Conservation (phyloP, 1,284 basidiomycete species). For the Baeospora myosura region DNA sequence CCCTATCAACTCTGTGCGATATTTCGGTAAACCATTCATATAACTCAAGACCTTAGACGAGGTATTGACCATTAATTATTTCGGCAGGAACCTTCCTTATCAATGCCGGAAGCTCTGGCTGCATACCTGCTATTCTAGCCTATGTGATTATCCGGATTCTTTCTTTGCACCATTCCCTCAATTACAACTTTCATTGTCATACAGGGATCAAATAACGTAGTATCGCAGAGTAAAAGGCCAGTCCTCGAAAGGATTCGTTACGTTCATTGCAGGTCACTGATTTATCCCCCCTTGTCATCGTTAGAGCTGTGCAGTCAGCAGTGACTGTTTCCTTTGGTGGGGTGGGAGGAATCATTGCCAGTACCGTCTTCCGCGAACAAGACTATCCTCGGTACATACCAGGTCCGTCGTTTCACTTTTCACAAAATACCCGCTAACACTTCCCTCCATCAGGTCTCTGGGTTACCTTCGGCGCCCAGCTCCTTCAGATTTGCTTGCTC, state of each 20-base stretch:
- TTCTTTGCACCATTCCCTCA: background rate
- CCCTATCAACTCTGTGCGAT: conserved; percentile 25
- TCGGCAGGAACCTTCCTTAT: conserved; percentile 8
- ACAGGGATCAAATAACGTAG: conserved; percentile 38
- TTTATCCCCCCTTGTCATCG: conserved; percentile 1
- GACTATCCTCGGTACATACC: conserved; percentile 12
- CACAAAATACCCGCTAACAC: background rate
- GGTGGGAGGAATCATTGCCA: conserved; percentile 24
- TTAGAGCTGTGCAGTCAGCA: conserved; percentile 34
- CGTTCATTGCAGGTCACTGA: background rate
- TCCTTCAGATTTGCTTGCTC: conserved; percentile 27
- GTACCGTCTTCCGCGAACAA: conserved; percentile 12
- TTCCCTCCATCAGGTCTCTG: conserved; percentile 24
- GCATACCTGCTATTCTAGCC: conserved; percentile 8
- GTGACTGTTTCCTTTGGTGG: conserved; percentile 34
- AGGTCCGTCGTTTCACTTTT: conserved; percentile 1
- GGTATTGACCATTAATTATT: background rate
- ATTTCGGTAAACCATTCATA: conserved; percentile 28
- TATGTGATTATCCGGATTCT: too few species aligned
- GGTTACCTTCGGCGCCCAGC: conserved; percentile 32
- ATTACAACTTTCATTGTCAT: background rate
- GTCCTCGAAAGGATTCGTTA: background rate
- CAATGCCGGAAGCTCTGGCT: conserved; percentile 7
- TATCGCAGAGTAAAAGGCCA: conserved; percentile 35
- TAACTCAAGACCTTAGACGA: background rate